Evolutionary conservation across 306 rosid species (phyloP).

Genomic region (Spatholobus suberectus): DNA sequence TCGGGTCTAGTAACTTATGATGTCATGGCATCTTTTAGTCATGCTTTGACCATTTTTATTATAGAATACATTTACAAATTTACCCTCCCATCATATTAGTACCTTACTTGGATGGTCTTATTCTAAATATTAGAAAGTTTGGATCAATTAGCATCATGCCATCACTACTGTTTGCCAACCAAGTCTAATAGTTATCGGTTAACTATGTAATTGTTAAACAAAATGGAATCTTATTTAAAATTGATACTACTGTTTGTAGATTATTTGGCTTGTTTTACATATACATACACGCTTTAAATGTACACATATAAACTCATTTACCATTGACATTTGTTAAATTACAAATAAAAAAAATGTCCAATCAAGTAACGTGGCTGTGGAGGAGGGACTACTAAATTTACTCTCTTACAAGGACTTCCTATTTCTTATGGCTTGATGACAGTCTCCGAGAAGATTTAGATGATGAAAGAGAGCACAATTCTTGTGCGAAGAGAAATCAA

Average conservation of each 20-base stretch:
- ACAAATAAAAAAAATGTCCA: neutral
- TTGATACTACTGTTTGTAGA: neutral
- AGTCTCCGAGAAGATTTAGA: neutral
- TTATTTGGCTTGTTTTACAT: neutral
- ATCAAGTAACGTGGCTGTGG: neutral
- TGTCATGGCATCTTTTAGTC: constrained; percentile 6
- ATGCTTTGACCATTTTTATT: constrained; percentile 14
- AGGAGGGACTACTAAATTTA: neutral
- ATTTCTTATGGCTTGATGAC: neutral
- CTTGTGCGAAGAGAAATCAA: too few relatives aligned
- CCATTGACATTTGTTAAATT: neutral
- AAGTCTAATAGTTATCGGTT: neutral
- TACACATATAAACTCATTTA: neutral
- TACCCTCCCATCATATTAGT: neutral
- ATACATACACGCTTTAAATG: neutral
- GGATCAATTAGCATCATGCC: constrained; percentile 15
- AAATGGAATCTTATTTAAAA: neutral
- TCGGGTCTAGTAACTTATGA: constrained; percentile 22
- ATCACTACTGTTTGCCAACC: neutral
- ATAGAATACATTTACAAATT: constrained; percentile 23
- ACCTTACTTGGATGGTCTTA: neutral
- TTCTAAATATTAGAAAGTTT: neutral
- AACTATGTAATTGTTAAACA: neutral
- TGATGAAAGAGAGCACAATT: neutral
- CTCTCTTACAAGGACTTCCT: neutral